Evolutionary conservation across 805 yeast genomes (phyloP).

Genomic region (Candida anglica): DNA sequence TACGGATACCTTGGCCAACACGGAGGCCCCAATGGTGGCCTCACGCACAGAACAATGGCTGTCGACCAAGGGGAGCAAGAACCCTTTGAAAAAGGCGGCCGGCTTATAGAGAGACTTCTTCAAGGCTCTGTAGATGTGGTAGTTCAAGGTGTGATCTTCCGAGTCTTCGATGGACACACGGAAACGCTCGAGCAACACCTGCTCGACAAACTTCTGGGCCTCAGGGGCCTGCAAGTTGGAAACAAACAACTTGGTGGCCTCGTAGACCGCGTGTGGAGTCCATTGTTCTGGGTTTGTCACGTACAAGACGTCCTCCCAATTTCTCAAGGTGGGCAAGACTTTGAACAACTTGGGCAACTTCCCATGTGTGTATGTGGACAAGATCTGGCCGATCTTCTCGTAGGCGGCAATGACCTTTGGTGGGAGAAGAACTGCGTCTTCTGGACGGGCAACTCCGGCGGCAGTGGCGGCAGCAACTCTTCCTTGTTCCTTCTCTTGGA

Average conservation of each 20-base stretch:
- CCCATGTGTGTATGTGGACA: constrained; percentile 90
- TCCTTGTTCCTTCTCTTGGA: constrained; percentile 62
- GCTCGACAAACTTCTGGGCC: constrained; percentile 77
- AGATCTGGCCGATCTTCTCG: constrained; percentile 82
- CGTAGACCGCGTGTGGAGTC: constrained; percentile 94
- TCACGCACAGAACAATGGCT: constrained; percentile 88
- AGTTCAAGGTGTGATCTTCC: constrained; percentile 77
- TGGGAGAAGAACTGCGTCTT: constrained; percentile 81
- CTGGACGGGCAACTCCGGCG: constrained; percentile 32
- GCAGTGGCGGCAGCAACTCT: constrained; percentile 18
- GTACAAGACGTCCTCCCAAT: constrained; percentile 93
- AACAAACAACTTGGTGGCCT: constrained; percentile 91
- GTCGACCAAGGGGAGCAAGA: constrained; percentile 85
- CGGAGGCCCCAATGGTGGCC: constrained; percentile 93
- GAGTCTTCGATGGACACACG: constrained; percentile 67
- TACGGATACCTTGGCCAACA: constrained; percentile 80
- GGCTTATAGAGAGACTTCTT: constrained; percentile 95
- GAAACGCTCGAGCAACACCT: constrained; percentile 67
- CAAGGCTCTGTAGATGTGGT: constrained; percentile 87
- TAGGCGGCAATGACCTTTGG: constrained; percentile 96
- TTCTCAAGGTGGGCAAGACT: constrained; percentile 84
- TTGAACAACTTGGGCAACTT: constrained; percentile 95
- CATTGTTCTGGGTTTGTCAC: constrained; percentile 90
- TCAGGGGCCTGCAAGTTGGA: constrained; percentile 84
- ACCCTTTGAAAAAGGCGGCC: constrained; percentile 96